Percentiles rank a stretch among this genome's conserved stretches.
Conservation (phyloP, 768 basidiomycete genomes). For the Pisolithus marmoratus region DNA sequence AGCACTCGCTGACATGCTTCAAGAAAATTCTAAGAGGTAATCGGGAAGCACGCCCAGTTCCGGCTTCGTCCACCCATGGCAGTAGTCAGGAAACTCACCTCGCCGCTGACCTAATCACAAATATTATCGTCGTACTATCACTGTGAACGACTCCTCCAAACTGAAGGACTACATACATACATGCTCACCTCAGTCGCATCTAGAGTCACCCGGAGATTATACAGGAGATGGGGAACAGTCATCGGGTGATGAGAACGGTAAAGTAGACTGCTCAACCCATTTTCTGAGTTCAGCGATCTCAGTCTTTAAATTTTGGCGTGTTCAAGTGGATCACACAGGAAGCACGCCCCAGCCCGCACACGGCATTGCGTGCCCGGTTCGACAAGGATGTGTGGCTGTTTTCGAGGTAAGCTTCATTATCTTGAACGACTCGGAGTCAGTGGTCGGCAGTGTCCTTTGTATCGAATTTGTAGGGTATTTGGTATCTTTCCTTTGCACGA, state of each 20-base stretch:
- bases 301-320: no score
- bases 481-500: conserved; percentile 62
- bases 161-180: not conserved
- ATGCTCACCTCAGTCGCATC: conserved; percentile 33
- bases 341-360: no score
- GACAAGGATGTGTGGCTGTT: no score
- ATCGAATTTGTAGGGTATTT: conserved; percentile 78
- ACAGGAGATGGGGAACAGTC: conserved; percentile 44
- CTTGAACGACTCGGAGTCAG: not conserved
- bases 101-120: no score
- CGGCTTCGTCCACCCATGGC: no score
- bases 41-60: no score
- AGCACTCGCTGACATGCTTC: conserved; percentile 28
- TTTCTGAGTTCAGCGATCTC: no score
- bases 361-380: no score
- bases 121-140: no score
- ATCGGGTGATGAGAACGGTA: conserved; percentile 67
- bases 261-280: conserved; percentile 77
- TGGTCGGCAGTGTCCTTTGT: not conserved
- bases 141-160: no score
- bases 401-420: conserved; percentile 51
- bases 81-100: no score
- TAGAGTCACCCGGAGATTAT: conserved; percentile 7
- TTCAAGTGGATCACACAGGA: no score
- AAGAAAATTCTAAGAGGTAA: not conserved